Evolutionary conservation across 208 protist species (phyloP), one percentile per base, ranked within the genome.

Genomic region (Herpetomonas muscarum): DNA sequence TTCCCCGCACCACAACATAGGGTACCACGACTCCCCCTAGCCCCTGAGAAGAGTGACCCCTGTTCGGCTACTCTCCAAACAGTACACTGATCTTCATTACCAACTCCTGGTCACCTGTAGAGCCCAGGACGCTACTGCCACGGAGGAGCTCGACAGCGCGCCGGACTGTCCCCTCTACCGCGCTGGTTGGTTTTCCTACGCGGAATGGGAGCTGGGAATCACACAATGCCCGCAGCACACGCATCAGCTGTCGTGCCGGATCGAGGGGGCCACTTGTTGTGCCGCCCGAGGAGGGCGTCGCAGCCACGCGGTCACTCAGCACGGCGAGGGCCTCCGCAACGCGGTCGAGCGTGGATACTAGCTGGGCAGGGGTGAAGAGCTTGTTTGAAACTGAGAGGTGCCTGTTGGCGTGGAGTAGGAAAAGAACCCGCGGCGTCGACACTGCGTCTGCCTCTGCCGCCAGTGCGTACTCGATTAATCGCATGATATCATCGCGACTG

Each of bases 331-430:
- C n/a, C n/a, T n/a, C n/a, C n/a, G 7, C 34, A 15, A 7, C 15
- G 10, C 15, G 34, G 34, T 39, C 10, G 7, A 39, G 15, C 10
- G 15, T 7, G 15, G 34, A 39, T 17, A 15, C 15, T 39, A 39
- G 34, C 34, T 39, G 34, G 10, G 34, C 15, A 7, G 10, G 7
- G 34, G 7, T 39, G 34, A 73, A 79, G 1, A 79, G 53, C 6
- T 22, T 1, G 21, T 44, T 44, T 0, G 72, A 68, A 9, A 60
- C 45, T 5, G 3, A 19, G 10, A 51, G n/a, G 48, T 29, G 37
- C 15, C 39, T 54, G 49, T 74, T 75, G 3, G 67, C 67, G 15
- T 60, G 36, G 15, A 79, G 25, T 22, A 79, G 49, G 31, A 70
- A 61, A n/a, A 79, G 41, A 34, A 74, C 41, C n/a, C 28, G 59